A percentile compares a stretch with the other conserved stretches of the same genome.
phyloP scores from a whole-genome alignment of 1,284 basidiomycete genomes.

The Boletus sp. region DNA sequence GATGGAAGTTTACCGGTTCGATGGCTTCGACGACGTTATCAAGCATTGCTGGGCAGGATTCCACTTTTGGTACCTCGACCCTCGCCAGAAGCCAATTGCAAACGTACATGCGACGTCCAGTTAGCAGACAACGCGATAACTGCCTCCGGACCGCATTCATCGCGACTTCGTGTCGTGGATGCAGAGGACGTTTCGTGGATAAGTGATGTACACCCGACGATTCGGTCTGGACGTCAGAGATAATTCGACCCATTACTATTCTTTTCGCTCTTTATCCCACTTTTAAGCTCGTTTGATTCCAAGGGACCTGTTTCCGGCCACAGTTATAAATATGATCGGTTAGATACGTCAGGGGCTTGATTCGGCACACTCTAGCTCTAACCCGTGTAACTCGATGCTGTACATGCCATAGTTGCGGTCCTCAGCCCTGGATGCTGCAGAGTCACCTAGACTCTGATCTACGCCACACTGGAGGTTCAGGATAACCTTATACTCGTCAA shows the following conservation, averaged over 20 bases:
- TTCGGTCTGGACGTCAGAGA: conserved; percentile 1
- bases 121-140: conserved; percentile 30
- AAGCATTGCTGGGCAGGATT: conserved; percentile 50
- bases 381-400: conserved; percentile 75
- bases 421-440: conserved; percentile 46
- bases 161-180: conserved; percentile 28
- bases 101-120: conserved; percentile 30
- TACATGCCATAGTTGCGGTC: conserved; percentile 76
- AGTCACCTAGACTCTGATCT: conserved; percentile 52
- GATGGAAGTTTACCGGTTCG: conserved; percentile 41
- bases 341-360: conserved; percentile 25
- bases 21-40: conserved; percentile 67
- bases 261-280: not conserved
- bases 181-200: conserved; percentile 37
- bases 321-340: conserved; percentile 12
- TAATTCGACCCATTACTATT: conserved; percentile 2
- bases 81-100: conserved; percentile 2
- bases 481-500: conserved; percentile 90
- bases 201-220: conserved; percentile 12
- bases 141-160: conserved; percentile 14
- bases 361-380: conserved; percentile 58
- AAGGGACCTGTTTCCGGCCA: too few species aligned
- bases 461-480: conserved; percentile 84
- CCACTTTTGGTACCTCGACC: conserved; percentile 49
- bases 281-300: not conserved